Evolutionary conservation across 305 asterid genomes (phyloP).

Genomic region (Solanum hybrid): DNA sequence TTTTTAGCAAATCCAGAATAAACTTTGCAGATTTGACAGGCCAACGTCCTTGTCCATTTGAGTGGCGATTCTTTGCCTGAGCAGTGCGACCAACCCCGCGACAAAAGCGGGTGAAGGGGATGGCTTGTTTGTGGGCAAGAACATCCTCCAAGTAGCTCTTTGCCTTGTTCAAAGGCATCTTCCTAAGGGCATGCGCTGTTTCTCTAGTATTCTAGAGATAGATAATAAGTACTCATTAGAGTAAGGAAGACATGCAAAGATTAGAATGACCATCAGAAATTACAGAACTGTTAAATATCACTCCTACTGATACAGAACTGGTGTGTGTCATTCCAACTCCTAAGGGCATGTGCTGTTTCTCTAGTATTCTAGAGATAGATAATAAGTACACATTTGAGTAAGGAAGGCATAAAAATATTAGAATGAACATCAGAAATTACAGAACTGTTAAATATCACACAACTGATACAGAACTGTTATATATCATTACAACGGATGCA

Average conservation of each 20-base stretch:
- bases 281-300: background rate
- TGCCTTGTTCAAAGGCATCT: conserved; percentile 49
- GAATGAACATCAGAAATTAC: background rate
- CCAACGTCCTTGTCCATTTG: conserved; percentile 71
- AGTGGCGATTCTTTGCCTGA: conserved; percentile 58
- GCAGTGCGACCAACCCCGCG: conserved; percentile 63
- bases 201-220: conserved; percentile 49
- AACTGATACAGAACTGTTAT: background rate
- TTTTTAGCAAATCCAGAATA: conserved; percentile 52
- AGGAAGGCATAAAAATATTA: background rate
- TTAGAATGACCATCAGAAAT: background rate
- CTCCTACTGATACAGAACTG: background rate
- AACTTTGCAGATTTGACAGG: conserved; percentile 58
- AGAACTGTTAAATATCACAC: background rate
- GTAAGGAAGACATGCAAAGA: background rate
- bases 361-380: conserved; percentile 37
- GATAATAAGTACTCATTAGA: background rate
- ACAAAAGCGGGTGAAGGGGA: conserved; percentile 62
- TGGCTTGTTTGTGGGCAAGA: conserved; percentile 58
- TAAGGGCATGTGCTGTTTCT: conserved; percentile 57
- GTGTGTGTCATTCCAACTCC: conserved; percentile 8
- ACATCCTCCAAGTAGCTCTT: conserved; percentile 65
- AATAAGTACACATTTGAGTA: background rate
- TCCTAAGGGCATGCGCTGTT: conserved; percentile 57
- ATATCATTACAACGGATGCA: background rate